Conservation (phyloP, 2,329 filamentous ascomycete species). For the Hortaea werneckii region DNA sequence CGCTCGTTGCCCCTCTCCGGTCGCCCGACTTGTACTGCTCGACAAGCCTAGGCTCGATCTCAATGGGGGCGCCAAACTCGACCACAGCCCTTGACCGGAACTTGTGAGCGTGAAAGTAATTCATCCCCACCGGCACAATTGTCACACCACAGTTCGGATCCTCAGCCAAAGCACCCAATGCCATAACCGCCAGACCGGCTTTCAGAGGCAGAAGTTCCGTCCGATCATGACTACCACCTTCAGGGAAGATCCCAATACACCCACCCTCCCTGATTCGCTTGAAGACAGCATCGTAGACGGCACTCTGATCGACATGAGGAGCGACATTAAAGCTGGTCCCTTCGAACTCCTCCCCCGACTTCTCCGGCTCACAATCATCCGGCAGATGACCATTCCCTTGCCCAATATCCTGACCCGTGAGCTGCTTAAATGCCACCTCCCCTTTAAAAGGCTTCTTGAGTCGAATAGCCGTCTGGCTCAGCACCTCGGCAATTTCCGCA, state of each 20-base stretch:
- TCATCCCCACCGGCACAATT: slow-evolving; percentile 97
- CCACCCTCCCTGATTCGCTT: slow-evolving; percentile 69
- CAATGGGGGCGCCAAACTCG: slow-evolving; percentile 84
- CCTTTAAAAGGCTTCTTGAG: slow-evolving; percentile 83
- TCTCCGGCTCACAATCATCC: slow-evolving; percentile 45
- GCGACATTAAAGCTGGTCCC: slow-evolving; percentile 80
- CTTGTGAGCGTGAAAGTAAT: slow-evolving; percentile 98
- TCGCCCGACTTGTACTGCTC: slow-evolving; percentile 76
- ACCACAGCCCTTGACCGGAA: slow-evolving; percentile 93
- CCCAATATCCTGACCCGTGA: slow-evolving; percentile 61
- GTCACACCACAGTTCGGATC: slow-evolving; percentile 80
- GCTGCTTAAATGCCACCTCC: slow-evolving; percentile 61
- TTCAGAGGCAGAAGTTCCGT: slow-evolving; percentile 86
- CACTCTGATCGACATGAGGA: slow-evolving; percentile 85
- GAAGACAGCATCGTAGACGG: slow-evolving; percentile 91
- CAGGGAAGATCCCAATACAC: slow-evolving; percentile 92
- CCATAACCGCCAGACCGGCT: slow-evolving; percentile 97
- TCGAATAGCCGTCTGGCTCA: slow-evolving; percentile 68
- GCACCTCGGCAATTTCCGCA: slow-evolving; percentile 72
- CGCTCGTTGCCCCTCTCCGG: slow-evolving; percentile 74
- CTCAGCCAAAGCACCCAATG: slow-evolving; percentile 75
- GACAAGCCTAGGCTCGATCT: slow-evolving; percentile 72
- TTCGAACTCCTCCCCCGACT: slow-evolving; percentile 49
- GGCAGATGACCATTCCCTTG: slow-evolving; percentile 48
- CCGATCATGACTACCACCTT: slow-evolving; percentile 91